Conservation (phyloP, 352 stramenopile species). For the Nothophytophthora sp. region DNA sequence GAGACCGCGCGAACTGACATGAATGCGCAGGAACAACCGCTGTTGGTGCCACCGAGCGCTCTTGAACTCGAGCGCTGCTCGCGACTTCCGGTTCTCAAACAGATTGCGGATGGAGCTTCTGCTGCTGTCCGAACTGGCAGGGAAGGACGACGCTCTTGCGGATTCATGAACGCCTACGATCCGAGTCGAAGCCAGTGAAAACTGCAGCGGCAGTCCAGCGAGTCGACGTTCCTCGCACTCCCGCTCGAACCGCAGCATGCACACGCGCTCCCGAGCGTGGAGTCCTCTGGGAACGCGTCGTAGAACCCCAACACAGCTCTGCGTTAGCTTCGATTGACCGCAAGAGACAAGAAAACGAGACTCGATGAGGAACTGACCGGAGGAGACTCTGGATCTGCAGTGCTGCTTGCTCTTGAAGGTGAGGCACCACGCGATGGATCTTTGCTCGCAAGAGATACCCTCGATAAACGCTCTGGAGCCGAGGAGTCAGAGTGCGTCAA, state of each 20-base stretch:
- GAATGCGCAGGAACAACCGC: constrained; percentile 44
- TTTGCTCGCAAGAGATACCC: constrained; percentile 43
- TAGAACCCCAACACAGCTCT: neutral
- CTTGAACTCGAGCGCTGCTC: constrained; percentile 38
- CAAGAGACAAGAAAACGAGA: neutral
- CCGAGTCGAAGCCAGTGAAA: constrained; percentile 46
- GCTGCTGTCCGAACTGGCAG: constrained; percentile 3
- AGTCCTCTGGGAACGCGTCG: constrained; percentile 30
- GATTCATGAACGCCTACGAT: too few species aligned
- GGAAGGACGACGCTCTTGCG: too few species aligned
- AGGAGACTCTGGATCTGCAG: constrained; percentile 63
- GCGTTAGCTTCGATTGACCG: constrained; percentile 8
- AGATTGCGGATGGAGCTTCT: constrained; percentile 28
- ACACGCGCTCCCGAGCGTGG: constrained; percentile 48
- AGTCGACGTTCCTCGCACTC: constrained; percentile 40
- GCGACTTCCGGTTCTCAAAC: constrained; percentile 46
- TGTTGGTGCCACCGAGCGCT: constrained; percentile 45
- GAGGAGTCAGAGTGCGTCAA: constrained; percentile 1
- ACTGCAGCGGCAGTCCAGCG: constrained; percentile 37
- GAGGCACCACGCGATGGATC: constrained; percentile 47
- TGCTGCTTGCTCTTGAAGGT: constrained; percentile 33
- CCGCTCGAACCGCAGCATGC: constrained; percentile 52
- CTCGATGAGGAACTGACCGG: constrained; percentile 34
- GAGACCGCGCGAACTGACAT: constrained; percentile 39
- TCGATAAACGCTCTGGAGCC: constrained; percentile 34